phyloP scores from a whole-genome alignment of 106 monocot species.

The Hemerocallis citrina region DNA sequence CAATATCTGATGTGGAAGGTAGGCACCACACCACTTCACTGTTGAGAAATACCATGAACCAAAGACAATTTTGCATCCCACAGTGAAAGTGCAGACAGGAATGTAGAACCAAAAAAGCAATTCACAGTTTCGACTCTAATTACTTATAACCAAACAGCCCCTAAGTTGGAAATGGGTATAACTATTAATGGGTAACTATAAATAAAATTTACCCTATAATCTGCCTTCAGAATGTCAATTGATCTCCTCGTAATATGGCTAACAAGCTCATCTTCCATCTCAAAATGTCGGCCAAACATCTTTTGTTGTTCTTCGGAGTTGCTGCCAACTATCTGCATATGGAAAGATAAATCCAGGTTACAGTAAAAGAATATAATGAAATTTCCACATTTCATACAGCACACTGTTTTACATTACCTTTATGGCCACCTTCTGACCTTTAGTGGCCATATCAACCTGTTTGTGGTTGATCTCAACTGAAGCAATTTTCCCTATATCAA shows the following conservation, averaged over 20 bases:
- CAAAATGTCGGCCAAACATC: slow-evolving; percentile 81
- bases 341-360: neutral
- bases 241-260: slow-evolving; percentile 86
- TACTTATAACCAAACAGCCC: too few relatives aligned
- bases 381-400: slow-evolving; percentile 78
- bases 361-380: neutral
- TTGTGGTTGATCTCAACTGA: slow-evolving; percentile 95
- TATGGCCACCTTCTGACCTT: slow-evolving; percentile 89
- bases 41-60: too few relatives aligned
- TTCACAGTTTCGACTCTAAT: too few relatives aligned
- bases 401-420: slow-evolving; percentile 52
- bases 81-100: too few relatives aligned
- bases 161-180: too few relatives aligned
- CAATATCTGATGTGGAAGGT: too few relatives aligned
- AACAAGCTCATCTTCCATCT: slow-evolving; percentile 80
- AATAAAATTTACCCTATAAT: slow-evolving; percentile 62
- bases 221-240: slow-evolving; percentile 79
- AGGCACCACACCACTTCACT: too few relatives aligned
- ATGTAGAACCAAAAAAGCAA: too few relatives aligned
- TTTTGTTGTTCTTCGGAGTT: slow-evolving; percentile 9
- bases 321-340: slow-evolving; percentile 8
- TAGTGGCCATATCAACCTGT: slow-evolving; percentile 78
- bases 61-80: too few relatives aligned
- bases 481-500: slow-evolving; percentile 77
- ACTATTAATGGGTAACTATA: too few relatives aligned